Conservation (phyloP, 108 stramenopile species). For the Nitzschia sp. region DNA sequence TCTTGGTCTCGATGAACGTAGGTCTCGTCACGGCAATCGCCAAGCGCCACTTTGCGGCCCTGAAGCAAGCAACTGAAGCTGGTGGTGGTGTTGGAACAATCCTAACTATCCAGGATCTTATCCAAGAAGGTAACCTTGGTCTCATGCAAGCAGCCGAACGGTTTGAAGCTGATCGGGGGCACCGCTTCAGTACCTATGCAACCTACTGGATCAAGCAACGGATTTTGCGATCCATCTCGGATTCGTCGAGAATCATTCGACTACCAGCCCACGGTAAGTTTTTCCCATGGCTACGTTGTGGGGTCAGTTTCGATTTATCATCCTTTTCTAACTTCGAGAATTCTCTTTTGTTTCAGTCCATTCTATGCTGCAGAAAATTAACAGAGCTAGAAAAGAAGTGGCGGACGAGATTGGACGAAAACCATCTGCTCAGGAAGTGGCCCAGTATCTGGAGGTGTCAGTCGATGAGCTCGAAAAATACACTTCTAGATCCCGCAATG, state of each 20-base stretch:
- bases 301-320: not conserved
- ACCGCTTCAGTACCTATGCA: conserved; percentile 91
- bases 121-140: conserved; percentile 93
- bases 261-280: conserved; percentile 83
- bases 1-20: conserved; percentile 69
- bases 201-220: conserved; percentile 93
- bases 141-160: conserved; percentile 93
- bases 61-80: conserved; percentile 46
- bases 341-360: conserved; percentile 49
- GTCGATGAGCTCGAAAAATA: conserved; percentile 70
- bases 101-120: conserved; percentile 80
- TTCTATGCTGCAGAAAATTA: conserved; percentile 58
- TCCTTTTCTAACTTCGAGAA: not conserved
- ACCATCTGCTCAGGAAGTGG: conserved; percentile 78
- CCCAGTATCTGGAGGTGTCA: conserved; percentile 66
- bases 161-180: conserved; percentile 85
- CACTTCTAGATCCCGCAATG: conserved; percentile 48
- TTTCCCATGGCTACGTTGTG: not conserved
- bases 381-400: conserved; percentile 62
- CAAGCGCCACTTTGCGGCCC: conserved; percentile 34
- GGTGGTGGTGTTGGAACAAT: conserved; percentile 71
- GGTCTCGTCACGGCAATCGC: conserved; percentile 85
- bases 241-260: conserved; percentile 82
- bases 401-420: conserved; percentile 54
- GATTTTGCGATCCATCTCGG: conserved; percentile 82